Conservation (phyloP, 164 flowering plant genomes). For the Vitis rupestris region DNA sequence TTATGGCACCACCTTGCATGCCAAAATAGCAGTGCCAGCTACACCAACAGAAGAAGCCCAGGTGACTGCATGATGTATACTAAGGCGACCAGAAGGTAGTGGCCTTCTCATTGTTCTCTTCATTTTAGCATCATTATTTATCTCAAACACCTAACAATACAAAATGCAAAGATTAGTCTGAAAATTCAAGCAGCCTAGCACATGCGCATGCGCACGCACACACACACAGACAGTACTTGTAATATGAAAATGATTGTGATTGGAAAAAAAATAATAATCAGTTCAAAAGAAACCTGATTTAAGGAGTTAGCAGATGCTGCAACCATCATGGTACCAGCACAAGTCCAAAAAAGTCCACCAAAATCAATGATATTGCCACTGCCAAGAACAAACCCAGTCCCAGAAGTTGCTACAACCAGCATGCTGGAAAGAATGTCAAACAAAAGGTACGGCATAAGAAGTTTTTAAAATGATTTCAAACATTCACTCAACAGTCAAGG, state of each 20-base stretch:
- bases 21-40: constrained; percentile 78
- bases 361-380: constrained; percentile 71
- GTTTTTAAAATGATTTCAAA: no score
- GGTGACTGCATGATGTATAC: constrained; percentile 66
- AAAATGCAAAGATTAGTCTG: background rate
- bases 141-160: constrained; percentile 70
- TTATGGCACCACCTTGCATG: constrained; percentile 60
- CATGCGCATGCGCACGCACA: no score
- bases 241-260: no score
- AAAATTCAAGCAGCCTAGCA: no score
- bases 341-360: constrained; percentile 80
- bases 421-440: constrained; percentile 43
- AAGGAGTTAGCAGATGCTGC: constrained; percentile 91
- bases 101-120: constrained; percentile 87
- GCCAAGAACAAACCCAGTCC: constrained; percentile 86
- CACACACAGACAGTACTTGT: no score
- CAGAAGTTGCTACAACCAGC: constrained; percentile 97
- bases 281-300: constrained; percentile 63
- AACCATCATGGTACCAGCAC: constrained; percentile 98
- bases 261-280: background rate
- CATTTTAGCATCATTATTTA: constrained; percentile 87
- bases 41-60: constrained; percentile 82
- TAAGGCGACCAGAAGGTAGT: constrained; percentile 86
- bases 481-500: no score
- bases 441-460: background rate